phyloP scores from a whole-genome alignment of 1,139 yeast species.

The Suhomyces yuchorum region DNA sequence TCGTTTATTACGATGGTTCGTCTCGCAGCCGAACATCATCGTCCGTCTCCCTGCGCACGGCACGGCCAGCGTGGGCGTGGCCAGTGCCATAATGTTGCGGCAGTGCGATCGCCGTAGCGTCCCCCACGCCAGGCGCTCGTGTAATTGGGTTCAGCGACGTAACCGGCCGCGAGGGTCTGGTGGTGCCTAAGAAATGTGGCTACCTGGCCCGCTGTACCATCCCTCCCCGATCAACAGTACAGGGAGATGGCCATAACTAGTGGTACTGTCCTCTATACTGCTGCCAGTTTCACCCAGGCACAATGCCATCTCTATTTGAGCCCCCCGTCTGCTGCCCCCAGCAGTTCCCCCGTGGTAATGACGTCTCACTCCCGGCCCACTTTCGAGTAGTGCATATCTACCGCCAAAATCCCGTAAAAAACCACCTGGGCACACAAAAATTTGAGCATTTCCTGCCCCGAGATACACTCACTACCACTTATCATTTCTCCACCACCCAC shows the following conservation, averaged over 20 bases:
- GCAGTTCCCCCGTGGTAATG: background rate
- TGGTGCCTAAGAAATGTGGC: background rate
- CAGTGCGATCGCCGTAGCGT: background rate
- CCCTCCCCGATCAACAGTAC: background rate
- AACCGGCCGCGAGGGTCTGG: background rate
- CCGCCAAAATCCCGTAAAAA: constrained; percentile 5
- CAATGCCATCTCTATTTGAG: background rate
- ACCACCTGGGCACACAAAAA: constrained; percentile 1
- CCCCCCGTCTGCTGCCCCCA: background rate
- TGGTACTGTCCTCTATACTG: too few relatives aligned
- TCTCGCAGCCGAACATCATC: constrained; percentile 1
- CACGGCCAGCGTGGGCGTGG: background rate
- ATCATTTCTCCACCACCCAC: background rate
- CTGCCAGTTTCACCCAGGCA: background rate
- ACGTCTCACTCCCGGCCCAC: background rate
- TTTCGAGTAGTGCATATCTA: constrained; percentile 6
- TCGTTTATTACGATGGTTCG: background rate
- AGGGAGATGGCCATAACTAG: too few relatives aligned
- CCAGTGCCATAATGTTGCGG: background rate
- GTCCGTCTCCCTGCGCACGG: background rate
- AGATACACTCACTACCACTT: constrained; percentile 1
- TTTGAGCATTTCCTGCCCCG: constrained; percentile 5
- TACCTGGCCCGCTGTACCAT: background rate
- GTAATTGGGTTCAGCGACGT: background rate
- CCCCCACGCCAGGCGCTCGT: background rate